Base-by-base conservation (phyloP, 2,329 filamentous ascomycete species). In the Lithohypha guttulata region DNA sequence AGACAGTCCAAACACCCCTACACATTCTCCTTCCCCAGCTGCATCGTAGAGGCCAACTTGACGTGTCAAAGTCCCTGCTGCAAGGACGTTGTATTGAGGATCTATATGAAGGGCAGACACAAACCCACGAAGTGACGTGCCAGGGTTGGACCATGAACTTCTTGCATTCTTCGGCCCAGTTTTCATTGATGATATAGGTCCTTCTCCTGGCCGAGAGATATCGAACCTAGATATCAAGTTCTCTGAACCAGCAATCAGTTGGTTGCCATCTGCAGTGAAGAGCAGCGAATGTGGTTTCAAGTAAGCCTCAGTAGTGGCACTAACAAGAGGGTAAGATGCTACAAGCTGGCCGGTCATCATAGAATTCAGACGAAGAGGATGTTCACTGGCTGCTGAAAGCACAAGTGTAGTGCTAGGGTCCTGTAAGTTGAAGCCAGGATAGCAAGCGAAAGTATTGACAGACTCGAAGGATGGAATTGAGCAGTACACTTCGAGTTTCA, bases 201-300 rank as follows among this genome's bases (percentile, higher is more conserved):
- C 66, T 18, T 65, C 57, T 2, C 65, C 62, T 4, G 64, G 53
- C 7, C 69, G 59, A 4, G 61, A 59, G 18, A 73, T 51, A 53
- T 79, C 73, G 50, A 78, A 79, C 11, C 69, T 52, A 29, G 69
- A 66, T 31, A 79, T 66, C 8, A 63, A 50, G 43, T 68, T 69
- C 26, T 68, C 61, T 2, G 63, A 63, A n/a, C 75, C 75, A 3
- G 73, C 71, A 35, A 79, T 56, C 55, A 80, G 79, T 5, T 60
- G 61, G 0, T 59, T 60, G 7, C 70, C 69, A 6, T 62, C 55
- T 3, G 59, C 51, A 3, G 57, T 60, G 53, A 74, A 79, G n/a
- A 65, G 49, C 2, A 80, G 63, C 19, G 68, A 71, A 48, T 71
- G 61, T 0, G 74, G 70, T 1, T 68, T 61, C 22, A 69, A 68